Evolutionary conservation across 1,139 yeast species (phyloP).

Genomic region (Torulaspora globosa): DNA sequence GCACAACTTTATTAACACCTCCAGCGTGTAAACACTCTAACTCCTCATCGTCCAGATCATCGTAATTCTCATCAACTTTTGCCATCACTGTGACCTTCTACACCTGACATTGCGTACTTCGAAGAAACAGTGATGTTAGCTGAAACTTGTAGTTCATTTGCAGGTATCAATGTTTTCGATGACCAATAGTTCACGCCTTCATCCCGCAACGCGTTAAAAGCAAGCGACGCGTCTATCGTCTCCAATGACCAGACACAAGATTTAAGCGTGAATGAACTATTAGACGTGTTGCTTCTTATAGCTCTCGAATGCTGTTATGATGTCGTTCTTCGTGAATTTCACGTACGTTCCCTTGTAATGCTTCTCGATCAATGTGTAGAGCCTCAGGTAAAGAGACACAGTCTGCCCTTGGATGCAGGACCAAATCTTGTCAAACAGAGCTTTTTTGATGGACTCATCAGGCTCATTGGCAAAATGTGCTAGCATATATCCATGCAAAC

Average conservation of each 20-base stretch:
- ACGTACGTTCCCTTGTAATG: slow-evolving; percentile 43
- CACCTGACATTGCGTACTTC: not conserved
- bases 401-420: slow-evolving; percentile 49
- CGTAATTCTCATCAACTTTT: slow-evolving; percentile 22
- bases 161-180: not conserved
- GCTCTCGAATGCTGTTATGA: slow-evolving; percentile 41
- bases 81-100: slow-evolving; percentile 5
- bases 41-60: slow-evolving; percentile 37
- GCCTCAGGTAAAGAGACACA: slow-evolving; percentile 41
- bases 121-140: not conserved
- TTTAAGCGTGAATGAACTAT: not conserved
- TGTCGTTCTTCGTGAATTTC: slow-evolving; percentile 44
- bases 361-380: slow-evolving; percentile 42
- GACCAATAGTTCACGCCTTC: not conserved
- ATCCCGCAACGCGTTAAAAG: not conserved
- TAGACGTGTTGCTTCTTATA: slow-evolving; percentile 24
- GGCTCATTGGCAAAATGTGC: slow-evolving; percentile 51
- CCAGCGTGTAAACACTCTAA: slow-evolving; percentile 33
- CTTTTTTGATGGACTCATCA: slow-evolving; percentile 33
- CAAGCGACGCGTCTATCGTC: not conserved
- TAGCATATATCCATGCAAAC: slow-evolving; percentile 54
- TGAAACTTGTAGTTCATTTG: not conserved
- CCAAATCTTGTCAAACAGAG: slow-evolving; percentile 49
- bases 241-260: not conserved
- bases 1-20: slow-evolving; percentile 36